These are phyloP conservation scores for Didymella exigua DNA, from an alignment of 2,329 filamentous ascomycete species.

Conservation along the genomic window DNA sequence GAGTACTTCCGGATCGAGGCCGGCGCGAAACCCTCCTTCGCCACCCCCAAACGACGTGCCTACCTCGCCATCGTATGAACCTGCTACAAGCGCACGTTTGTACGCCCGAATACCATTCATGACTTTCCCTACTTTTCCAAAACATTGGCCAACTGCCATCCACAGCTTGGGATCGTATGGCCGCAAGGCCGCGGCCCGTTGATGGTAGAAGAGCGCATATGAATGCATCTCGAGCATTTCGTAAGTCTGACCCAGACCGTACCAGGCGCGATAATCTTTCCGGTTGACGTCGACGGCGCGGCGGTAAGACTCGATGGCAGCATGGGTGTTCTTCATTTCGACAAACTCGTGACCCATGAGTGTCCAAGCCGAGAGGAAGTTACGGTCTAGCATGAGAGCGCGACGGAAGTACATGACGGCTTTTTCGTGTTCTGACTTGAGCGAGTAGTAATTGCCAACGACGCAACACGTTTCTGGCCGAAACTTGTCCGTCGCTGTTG, in stretches of 20 bases:
- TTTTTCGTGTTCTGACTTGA: constrained; percentile 95
- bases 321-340: constrained; percentile 97
- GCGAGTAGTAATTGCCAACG: constrained; percentile 94
- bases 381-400: constrained; percentile 85
- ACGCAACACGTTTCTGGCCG: constrained; percentile 96
- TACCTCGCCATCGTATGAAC: constrained; percentile 74
- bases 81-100: constrained; percentile 87
- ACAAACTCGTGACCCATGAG: constrained; percentile 99
- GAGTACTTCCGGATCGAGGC: constrained; percentile 86
- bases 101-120: constrained; percentile 94
- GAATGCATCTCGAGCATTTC: constrained; percentile 98
- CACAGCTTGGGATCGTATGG: constrained; percentile 99
- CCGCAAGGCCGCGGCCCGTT: constrained; percentile 88
- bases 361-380: constrained; percentile 94
- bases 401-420: constrained; percentile 97
- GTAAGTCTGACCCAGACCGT: constrained; percentile 94
- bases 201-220: constrained; percentile 97
- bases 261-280: constrained; percentile 97
- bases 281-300: constrained; percentile 95
- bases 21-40: constrained; percentile 53
- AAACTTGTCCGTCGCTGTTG: constrained; percentile 91
- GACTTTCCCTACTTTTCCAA: constrained; percentile 84
- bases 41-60: constrained; percentile 55
- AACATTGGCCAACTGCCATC: constrained; percentile 91
- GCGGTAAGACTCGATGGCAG: constrained; percentile 94